Conservation (phyloP, 192 early-diverging fungal species). For the Linnemannia exigua region DNA sequence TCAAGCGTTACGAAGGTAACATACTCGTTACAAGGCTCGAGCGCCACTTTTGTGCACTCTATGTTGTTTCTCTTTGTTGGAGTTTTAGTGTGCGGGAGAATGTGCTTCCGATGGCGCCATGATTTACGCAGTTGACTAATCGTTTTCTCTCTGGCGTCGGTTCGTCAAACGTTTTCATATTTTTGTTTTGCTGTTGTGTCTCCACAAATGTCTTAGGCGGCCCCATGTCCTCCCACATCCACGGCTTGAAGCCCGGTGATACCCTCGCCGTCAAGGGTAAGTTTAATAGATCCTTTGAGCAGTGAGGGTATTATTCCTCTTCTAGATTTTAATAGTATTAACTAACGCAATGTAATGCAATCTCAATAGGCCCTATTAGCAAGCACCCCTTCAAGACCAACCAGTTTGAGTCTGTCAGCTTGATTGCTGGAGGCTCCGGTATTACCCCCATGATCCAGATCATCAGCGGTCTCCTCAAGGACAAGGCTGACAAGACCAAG, state of each 20-base stretch:
- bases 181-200: background rate
- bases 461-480: conserved; percentile 70
- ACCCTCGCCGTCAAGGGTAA: conserved; percentile 76
- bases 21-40: background rate
- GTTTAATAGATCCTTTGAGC: background rate
- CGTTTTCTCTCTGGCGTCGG: background rate
- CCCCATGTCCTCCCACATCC: conserved; percentile 70
- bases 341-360: background rate
- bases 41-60: background rate
- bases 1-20: conserved; percentile 73
- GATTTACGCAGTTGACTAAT: background rate
- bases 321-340: background rate
- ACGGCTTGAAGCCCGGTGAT: conserved; percentile 77
- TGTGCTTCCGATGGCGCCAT: background rate
- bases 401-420: conserved; percentile 70
- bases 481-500: conserved; percentile 79
- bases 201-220: conserved; percentile 48
- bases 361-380: conserved; percentile 70
- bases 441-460: conserved; percentile 79
- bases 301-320: background rate
- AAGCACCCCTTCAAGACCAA: conserved; percentile 76
- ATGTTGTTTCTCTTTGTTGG: no score
- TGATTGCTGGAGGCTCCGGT: conserved; percentile 86
- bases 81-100: background rate
- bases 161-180: background rate